Conservation (phyloP, 305 asterid genomes). For the Fraxinus floribunda region DNA sequence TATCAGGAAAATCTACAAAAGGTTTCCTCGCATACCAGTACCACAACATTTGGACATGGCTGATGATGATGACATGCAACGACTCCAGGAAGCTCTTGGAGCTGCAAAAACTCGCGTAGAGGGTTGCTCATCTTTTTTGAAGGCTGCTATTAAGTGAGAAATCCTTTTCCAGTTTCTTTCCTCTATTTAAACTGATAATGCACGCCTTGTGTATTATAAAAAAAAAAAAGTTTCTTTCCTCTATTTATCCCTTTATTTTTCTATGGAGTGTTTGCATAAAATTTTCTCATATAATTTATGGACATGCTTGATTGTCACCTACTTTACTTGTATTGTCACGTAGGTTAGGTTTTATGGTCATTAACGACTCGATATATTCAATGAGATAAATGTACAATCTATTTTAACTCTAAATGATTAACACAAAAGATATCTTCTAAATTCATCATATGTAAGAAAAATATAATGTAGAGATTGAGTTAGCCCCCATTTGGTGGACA, state of each 20-base stretch:
- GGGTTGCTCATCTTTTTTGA: conserved; percentile 78
- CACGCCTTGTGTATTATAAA: too few species aligned
- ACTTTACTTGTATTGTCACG: background rate
- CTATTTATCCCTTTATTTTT: conserved; percentile 23
- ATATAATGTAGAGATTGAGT: background rate
- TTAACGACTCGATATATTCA: background rate
- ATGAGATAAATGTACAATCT: background rate
- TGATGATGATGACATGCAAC: conserved; percentile 78
- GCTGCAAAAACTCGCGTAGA: conserved; percentile 92
- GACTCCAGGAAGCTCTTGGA: conserved; percentile 79
- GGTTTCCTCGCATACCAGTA: conserved; percentile 73
- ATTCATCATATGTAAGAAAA: background rate
- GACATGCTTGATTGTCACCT: background rate
- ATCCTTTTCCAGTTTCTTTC: conserved; percentile 20
- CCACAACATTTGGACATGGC: conserved; percentile 81
- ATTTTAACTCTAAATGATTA: background rate
- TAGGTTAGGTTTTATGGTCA: background rate
- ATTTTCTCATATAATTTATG: background rate
- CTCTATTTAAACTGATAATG: background rate
- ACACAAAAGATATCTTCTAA: background rate
- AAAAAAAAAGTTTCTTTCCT: conserved; percentile 4
- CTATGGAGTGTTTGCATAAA: background rate
- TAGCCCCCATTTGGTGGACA: background rate
- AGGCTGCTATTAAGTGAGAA: conserved; percentile 75
- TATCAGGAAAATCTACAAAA: conserved; percentile 68